These are phyloP conservation scores for Alternaria tenuissima DNA, from an alignment of 2,329 filamentous ascomycete genomes.

Conservation along the genomic window DNA sequence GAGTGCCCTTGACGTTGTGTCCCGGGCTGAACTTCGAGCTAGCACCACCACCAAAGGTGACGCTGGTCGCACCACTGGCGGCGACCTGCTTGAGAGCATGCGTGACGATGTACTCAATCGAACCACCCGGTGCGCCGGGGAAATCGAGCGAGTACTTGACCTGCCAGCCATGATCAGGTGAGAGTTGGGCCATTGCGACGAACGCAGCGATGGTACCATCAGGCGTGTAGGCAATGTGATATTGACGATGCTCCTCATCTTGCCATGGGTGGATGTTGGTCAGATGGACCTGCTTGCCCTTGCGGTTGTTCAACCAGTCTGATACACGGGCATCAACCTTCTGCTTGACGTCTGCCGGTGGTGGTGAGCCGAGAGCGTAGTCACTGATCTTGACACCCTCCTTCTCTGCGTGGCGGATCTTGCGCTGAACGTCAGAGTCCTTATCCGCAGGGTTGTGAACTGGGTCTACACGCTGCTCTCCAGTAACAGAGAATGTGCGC, in stretches of 20 bases:
- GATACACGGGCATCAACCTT: constrained; percentile 76
- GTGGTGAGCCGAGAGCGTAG: constrained; percentile 69
- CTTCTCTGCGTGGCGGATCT: constrained; percentile 80
- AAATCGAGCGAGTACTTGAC: constrained; percentile 97
- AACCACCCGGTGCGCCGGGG: constrained; percentile 82
- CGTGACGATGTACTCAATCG: constrained; percentile 84
- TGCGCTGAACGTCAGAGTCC: constrained; percentile 73
- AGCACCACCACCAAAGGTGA: constrained; percentile 90
- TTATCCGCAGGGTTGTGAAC: constrained; percentile 71
- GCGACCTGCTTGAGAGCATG: constrained; percentile 71
- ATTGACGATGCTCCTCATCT: constrained; percentile 82
- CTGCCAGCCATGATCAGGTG: constrained; percentile 85
- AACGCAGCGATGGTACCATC: constrained; percentile 77
- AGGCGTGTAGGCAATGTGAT: constrained; percentile 79
- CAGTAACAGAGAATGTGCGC: constrained; percentile 87
- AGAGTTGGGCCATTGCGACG: constrained; percentile 83
- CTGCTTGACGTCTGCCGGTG: constrained; percentile 71
- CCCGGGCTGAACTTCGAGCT: constrained; percentile 77
- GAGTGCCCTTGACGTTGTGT: constrained; percentile 80
- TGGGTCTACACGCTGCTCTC: constrained; percentile 86
- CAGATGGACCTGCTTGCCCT: constrained; percentile 86
- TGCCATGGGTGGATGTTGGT: constrained; percentile 91
- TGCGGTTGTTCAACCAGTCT: constrained; percentile 81
- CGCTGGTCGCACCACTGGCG: constrained; percentile 66
- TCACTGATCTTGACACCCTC: constrained; percentile 85